A percentile compares a stretch with the other conserved stretches of the same genome.
Conservation (phyloP, 495 filamentous ascomycete species). For the Umbilicaria muhlenbergii region DNA sequence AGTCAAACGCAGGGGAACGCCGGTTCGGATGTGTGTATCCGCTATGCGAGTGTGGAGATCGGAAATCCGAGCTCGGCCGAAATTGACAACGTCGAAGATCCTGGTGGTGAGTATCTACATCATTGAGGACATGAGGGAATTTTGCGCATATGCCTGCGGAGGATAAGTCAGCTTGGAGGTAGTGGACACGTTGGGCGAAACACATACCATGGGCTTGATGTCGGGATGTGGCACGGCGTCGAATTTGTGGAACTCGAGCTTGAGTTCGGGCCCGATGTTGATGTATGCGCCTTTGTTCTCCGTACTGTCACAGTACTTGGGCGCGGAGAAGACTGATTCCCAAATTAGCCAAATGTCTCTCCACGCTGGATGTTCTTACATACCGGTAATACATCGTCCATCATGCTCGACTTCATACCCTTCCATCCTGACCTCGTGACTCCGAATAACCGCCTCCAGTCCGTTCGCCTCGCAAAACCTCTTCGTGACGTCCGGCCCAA, state of each 20-base stretch:
- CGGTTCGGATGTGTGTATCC: too few species aligned
- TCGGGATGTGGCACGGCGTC: conserved; percentile 92
- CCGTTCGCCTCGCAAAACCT: conserved; percentile 94
- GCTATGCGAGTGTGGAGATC: too few species aligned
- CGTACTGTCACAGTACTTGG: conserved; percentile 92
- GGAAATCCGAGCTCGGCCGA: too few species aligned
- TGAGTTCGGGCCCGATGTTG: conserved; percentile 85
- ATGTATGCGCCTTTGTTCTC: conserved; percentile 98
- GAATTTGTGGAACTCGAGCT: conserved; percentile 81
- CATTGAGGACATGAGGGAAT: conserved; percentile 50
- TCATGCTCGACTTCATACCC: conserved; percentile 97
- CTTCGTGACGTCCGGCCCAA: conserved; percentile 93
- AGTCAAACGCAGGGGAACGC: too few species aligned
- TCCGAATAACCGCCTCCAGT: conserved; percentile 85
- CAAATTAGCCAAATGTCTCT: background rate
- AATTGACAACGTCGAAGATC: too few species aligned
- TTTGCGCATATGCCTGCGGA: conserved; percentile 62
- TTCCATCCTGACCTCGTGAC: conserved; percentile 94
- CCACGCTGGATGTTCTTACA: conserved; percentile 1
- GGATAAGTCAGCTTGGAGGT: conserved; percentile 15
- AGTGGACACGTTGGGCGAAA: background rate
- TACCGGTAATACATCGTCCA: conserved; percentile 88
- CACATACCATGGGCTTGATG: conserved; percentile 80
- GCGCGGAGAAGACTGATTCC: conserved; percentile 72
- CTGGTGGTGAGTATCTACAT: conserved; percentile 21